These are phyloP conservation scores for Blastomyces silverae DNA, from an alignment of 2,329 filamentous ascomycete genomes.

Conservation along the genomic window DNA sequence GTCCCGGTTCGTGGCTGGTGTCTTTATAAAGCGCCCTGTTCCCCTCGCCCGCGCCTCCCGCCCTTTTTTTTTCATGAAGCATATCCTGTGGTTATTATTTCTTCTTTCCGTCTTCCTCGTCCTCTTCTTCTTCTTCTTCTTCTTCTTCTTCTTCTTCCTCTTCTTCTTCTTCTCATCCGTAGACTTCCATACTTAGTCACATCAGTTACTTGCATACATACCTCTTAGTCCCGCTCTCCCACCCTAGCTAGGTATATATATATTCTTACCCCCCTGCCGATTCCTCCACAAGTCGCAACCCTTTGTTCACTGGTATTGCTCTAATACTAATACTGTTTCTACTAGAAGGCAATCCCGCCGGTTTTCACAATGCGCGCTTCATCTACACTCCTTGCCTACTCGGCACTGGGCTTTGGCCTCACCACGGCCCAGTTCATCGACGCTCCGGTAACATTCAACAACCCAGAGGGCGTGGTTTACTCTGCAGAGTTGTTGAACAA, in stretches of 20 bases:
- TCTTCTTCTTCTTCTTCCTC: too few relatives aligned
- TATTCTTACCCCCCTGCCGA: background rate
- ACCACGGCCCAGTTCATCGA: conserved; percentile 36
- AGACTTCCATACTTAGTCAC: too few relatives aligned
- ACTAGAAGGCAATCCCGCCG: background rate
- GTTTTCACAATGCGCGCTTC: conserved; percentile 20
- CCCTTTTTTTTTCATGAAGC: too few relatives aligned
- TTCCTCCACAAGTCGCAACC: background rate
- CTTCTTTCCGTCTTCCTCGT: too few relatives aligned
- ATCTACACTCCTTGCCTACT: conserved; percentile 20
- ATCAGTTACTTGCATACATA: background rate
- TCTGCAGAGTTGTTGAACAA: conserved; percentile 51
- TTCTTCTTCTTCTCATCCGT: too few relatives aligned
- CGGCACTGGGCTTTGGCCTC: conserved; percentile 24
- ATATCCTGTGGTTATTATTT: too few relatives aligned
- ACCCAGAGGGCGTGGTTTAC: conserved; percentile 51
- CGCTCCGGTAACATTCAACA: conserved; percentile 49
- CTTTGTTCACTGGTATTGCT: background rate
- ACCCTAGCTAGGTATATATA: background rate
- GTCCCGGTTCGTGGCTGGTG: too few relatives aligned
- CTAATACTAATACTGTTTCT: background rate
- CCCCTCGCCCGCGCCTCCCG: too few relatives aligned
- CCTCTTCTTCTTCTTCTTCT: too few relatives aligned
- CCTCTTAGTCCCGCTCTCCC: background rate
- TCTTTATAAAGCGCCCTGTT: too few relatives aligned